Percentiles rank a stretch among this genome's conserved stretches.
Conservation (phyloP, 2,329 filamentous ascomycete species). For the Diatrype stigma region DNA sequence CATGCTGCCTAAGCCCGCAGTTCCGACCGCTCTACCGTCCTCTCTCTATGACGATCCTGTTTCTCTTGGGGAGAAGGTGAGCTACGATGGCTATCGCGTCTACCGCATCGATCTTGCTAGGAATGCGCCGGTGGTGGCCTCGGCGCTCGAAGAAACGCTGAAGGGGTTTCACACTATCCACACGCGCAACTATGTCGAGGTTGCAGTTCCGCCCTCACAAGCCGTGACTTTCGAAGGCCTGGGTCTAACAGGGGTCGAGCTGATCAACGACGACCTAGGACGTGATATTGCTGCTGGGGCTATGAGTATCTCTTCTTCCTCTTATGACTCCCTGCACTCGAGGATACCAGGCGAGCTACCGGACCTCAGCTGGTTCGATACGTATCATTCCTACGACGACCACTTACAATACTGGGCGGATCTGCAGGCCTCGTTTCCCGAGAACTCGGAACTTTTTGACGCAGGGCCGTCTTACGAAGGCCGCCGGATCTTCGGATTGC, state of each 20-base stretch:
- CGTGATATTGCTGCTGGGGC: not conserved
- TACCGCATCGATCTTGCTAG: not conserved
- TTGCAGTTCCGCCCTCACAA: not conserved
- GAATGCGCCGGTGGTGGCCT: not conserved
- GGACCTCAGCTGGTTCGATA: constrained; percentile 38
- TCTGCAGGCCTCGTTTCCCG: constrained; percentile 36
- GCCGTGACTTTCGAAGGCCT: not conserved
- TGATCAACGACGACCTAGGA: not conserved
- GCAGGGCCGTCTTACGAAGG: constrained; percentile 42
- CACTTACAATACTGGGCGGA: constrained; percentile 42
- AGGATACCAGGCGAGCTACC: not conserved
- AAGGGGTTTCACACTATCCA: not conserved
- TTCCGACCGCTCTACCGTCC: not conserved
- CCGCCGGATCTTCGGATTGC: constrained; percentile 53
- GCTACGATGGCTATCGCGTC: not conserved
- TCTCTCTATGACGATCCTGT: not conserved
- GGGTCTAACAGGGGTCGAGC: not conserved
- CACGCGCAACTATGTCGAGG: not conserved
- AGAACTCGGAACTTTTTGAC: constrained; percentile 42
- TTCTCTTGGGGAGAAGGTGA: not conserved
- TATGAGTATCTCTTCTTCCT: not conserved
- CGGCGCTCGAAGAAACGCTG: not conserved
- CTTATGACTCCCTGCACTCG: not conserved
- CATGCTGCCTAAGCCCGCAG: not conserved
- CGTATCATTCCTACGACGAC: constrained; percentile 47